Evolutionary conservation across 345 rosid genomes (phyloP).

Genomic region (Eucalyptus curtisii): DNA sequence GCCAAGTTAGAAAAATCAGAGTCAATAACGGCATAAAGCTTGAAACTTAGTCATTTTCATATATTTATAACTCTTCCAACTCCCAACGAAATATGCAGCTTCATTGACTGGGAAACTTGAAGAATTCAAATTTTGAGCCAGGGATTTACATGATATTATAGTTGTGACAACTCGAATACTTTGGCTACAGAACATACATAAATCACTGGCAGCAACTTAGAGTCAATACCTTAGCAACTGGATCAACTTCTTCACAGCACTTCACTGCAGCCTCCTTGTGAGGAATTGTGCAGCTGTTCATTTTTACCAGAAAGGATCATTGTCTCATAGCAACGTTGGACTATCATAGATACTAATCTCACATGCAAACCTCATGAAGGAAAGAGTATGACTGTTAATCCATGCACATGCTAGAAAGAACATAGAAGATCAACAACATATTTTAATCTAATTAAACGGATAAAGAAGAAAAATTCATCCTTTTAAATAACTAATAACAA

Average conservation of each 20-base stretch:
- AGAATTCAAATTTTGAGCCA: neutral
- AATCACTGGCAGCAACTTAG: neutral
- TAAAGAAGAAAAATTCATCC: neutral
- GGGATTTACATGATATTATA: neutral
- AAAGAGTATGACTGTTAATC: neutral
- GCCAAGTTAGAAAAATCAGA: neutral
- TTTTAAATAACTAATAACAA: neutral
- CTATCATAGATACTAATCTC: neutral
- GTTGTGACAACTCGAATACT: neutral
- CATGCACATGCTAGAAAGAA: neutral
- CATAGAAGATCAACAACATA: neutral
- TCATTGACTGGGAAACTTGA: neutral
- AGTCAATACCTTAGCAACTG: slow-evolving; percentile 68
- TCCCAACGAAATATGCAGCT: neutral
- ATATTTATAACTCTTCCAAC: neutral
- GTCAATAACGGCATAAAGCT: neutral
- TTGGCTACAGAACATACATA: neutral
- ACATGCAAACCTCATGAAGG: neutral
- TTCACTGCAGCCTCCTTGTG: slow-evolving; percentile 81
- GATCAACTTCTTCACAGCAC: slow-evolving; percentile 83
- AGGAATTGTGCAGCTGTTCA: slow-evolving; percentile 77
- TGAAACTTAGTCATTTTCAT: neutral
- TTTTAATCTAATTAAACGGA: neutral
- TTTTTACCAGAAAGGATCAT: neutral
- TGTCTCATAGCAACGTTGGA: neutral